Evolutionary conservation across 2,329 filamentous ascomycete genomes (phyloP).

Genomic region (Myriangium duriaei): DNA sequence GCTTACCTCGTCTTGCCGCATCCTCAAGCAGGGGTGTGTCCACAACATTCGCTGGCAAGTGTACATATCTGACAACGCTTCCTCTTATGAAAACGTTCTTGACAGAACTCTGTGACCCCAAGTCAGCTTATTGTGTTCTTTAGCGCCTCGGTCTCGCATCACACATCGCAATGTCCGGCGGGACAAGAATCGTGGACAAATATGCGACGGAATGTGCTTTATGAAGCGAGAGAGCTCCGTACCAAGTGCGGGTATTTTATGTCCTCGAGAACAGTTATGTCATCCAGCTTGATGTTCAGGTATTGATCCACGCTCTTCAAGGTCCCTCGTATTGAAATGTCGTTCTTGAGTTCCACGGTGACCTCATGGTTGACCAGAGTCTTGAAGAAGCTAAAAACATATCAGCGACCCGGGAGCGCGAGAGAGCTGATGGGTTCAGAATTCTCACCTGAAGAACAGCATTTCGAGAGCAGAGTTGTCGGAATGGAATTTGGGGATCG

Average conservation of each 20-base stretch:
- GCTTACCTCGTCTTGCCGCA: constrained; percentile 69
- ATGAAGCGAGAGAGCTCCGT: no score
- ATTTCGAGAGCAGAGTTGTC: no score
- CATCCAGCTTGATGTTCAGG: constrained; percentile 97
- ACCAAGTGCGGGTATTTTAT: constrained; percentile 90
- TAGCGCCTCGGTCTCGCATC: no score
- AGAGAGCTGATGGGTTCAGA: no score
- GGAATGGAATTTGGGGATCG: no score
- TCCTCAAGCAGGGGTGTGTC: constrained; percentile 82
- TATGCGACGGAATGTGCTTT: no score
- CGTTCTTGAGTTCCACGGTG: constrained; percentile 98
- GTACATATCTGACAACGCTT: constrained; percentile 84
- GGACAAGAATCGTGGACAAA: no score
- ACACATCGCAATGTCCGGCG: no score
- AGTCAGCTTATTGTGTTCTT: constrained; percentile 2
- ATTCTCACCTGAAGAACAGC: constrained; percentile 22
- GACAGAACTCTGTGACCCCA: constrained; percentile 50
- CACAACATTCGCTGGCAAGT: constrained; percentile 69
- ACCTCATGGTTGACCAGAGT: constrained; percentile 95
- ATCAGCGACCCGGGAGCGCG: not conserved
- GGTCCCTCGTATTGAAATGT: constrained; percentile 90
- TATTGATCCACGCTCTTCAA: constrained; percentile 98
- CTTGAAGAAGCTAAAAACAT: constrained; percentile 73
- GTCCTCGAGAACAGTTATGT: constrained; percentile 86
- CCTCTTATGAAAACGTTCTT: constrained; percentile 95